Conservation (phyloP, 495 filamentous ascomycete species). For the Aspergillus indologenus region DNA sequence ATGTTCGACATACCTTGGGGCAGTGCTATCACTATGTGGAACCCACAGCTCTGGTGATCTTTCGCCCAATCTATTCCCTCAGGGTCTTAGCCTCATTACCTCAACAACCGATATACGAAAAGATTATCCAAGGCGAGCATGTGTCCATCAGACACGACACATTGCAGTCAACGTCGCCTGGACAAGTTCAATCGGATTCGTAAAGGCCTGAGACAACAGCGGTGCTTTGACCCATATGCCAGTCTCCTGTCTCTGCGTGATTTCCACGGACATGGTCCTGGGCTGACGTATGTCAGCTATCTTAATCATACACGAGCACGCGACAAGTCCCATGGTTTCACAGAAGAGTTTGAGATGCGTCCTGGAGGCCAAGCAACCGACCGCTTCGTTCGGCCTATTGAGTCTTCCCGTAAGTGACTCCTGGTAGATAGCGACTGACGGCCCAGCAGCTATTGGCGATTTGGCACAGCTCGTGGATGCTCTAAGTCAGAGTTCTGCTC, state of each 20-base stretch:
- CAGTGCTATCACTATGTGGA: neutral
- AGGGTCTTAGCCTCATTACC: neutral
- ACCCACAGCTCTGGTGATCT: neutral
- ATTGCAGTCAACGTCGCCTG: neutral
- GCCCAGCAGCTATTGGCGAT: too few relatives aligned
- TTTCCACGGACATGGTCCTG: neutral
- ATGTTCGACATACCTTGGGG: neutral
- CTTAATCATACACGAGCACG: neutral
- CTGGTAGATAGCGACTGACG: too few relatives aligned
- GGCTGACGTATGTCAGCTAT: neutral
- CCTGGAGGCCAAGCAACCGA: neutral
- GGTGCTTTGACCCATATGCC: neutral
- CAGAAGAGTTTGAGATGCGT: neutral
- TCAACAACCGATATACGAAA: neutral
- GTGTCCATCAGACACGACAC: neutral
- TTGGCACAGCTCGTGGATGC: neutral
- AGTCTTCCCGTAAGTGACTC: too few relatives aligned
- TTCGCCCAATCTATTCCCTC: neutral
- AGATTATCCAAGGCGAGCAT: neutral
- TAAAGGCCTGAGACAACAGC: neutral
- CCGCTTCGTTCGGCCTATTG: neutral
- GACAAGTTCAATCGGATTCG: too few relatives aligned
- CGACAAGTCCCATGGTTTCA: neutral
- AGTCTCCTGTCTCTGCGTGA: neutral
- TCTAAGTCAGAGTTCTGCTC: neutral